Evolutionary conservation across 2,329 filamentous ascomycete genomes (phyloP), one percentile per base, ranked within the genome.

Genomic region (Orbilia blumenaviensis): DNA sequence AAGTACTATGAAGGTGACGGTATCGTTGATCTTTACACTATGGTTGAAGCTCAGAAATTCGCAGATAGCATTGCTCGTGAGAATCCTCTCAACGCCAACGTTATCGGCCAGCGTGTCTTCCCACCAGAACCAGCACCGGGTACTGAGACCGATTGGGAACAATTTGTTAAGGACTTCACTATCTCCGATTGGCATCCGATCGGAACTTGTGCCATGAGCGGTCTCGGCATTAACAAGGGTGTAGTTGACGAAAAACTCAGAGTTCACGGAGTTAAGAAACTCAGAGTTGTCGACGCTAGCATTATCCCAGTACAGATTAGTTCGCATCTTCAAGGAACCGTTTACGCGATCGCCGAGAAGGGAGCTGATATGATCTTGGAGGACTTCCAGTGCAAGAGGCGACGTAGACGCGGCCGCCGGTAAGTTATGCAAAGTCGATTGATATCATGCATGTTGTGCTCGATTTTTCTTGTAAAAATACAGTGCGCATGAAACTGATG

Each of bases 201-300:
- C 10, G 84, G 84, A 2, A 85, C 83, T 0, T 84, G 83, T 52
- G 82, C 84, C 0, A 83, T 86, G 83, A 84, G 84, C 8, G 82
- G 81, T 0, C 18, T 12, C 18, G 34, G 29, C 1, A n/a, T 38
- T 9, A 6, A 1, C 14, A 25, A 85, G 0, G 86, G 86, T 1
- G 86, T 87, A 4, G 86, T 87, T 0, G 83, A 86, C 72, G 78
- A 83, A 4, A 80, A 81, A 23, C 80, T 86, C 8, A 79, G 80
- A 54, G 85, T 86, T 0, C 84, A 85, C 72, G 85, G 84, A 1
- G 84, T 83, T 18, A 78, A 78, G 48, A 84, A 84, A 58, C 76
- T 86, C 60, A 81, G 85, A 56, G 82, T 86, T 25, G 84, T 85
- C 3, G 85, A 74, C 50, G 42, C 52, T 21, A 66, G 52, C 36